Percentiles rank a stretch among this genome's conserved stretches.
phyloP scores from a whole-genome alignment of 2,329 filamentous ascomycete species.

The Dactylella cylindrospora region DNA sequence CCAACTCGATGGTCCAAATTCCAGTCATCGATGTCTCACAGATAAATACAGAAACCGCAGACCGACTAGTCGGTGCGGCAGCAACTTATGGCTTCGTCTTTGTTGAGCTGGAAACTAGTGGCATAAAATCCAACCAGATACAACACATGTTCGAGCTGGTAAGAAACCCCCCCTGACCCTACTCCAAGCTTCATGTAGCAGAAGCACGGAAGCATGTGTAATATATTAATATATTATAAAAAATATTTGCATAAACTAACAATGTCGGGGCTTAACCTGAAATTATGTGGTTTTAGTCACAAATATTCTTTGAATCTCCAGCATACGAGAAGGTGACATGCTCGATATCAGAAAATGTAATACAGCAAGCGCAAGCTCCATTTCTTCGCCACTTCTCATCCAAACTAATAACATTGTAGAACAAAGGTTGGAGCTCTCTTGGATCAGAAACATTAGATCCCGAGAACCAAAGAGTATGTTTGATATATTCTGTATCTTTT shows the following conservation, averaged over 20 bases:
- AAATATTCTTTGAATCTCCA: conserved; percentile 71
- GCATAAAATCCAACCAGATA: conserved; percentile 68
- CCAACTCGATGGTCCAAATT: conserved; percentile 55
- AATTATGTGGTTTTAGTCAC: conserved; percentile 60
- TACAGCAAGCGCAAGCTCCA: conserved; percentile 46
- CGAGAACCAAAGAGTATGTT: conserved; percentile 69
- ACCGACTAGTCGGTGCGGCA: conserved; percentile 75
- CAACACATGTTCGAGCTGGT: conserved; percentile 74
- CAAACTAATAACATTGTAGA: conserved; percentile 56
- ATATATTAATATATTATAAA: not conserved
- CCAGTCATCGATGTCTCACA: conserved; percentile 80
- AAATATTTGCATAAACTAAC: not conserved
- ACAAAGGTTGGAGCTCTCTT: conserved; percentile 86
- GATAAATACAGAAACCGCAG: conserved; percentile 61
- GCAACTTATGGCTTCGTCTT: conserved; percentile 86
- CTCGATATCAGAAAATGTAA: conserved; percentile 66
- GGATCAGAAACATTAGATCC: conserved; percentile 86
- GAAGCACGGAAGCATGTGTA: too few species aligned
- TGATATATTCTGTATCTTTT: not conserved
- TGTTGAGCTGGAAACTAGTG: conserved; percentile 71
- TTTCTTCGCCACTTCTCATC: not conserved
- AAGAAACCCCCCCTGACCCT: conserved; percentile 47
- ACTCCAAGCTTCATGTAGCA: too few species aligned
- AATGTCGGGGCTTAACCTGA: too few species aligned
- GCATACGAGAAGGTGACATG: conserved; percentile 71